Percentiles rank a stretch among this genome's conserved stretches.
Evolutionary conservation across 164 flowering plant genomes (phyloP).

Genomic region (Berberis vulgaris): DNA sequence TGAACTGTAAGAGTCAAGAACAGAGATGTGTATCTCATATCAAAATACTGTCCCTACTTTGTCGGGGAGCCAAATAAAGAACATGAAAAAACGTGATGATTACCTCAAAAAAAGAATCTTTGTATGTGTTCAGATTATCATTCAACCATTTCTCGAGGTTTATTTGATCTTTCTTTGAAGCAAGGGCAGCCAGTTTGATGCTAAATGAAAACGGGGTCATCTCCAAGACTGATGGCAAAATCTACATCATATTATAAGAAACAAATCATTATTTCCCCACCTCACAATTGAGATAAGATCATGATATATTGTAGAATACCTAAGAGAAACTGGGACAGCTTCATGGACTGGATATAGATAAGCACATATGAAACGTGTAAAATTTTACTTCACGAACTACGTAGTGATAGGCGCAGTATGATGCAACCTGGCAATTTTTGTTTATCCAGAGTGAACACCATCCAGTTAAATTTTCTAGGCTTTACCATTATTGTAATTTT

Average conservation of each 20-base stretch:
- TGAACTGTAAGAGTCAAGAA: background rate
- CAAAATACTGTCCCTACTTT: background rate
- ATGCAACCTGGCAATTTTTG: no score
- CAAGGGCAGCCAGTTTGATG: conserved; percentile 66
- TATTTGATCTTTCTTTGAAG: conserved; percentile 52
- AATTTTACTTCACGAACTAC: no score
- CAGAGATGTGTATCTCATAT: background rate
- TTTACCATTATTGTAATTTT: no score
- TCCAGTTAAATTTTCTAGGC: no score
- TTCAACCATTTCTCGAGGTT: conserved; percentile 78
- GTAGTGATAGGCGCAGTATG: no score
- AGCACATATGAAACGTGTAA: no score
- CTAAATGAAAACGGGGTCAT: conserved; percentile 48
- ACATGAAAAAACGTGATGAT: background rate
- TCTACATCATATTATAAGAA: conserved; percentile 25
- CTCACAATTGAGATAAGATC: no score
- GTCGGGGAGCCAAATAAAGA: background rate
- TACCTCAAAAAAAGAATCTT: conserved; percentile 78
- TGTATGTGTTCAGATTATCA: conserved; percentile 37
- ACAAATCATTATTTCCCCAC: background rate
- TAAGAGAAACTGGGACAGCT: no score
- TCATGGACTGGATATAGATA: no score
- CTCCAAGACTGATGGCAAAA: conserved; percentile 57
- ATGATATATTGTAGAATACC: no score
- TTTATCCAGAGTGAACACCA: no score